Base-by-base conservation (phyloP, 192 early-diverging fungal genomes). In the Diversispora epigaea region DNA sequence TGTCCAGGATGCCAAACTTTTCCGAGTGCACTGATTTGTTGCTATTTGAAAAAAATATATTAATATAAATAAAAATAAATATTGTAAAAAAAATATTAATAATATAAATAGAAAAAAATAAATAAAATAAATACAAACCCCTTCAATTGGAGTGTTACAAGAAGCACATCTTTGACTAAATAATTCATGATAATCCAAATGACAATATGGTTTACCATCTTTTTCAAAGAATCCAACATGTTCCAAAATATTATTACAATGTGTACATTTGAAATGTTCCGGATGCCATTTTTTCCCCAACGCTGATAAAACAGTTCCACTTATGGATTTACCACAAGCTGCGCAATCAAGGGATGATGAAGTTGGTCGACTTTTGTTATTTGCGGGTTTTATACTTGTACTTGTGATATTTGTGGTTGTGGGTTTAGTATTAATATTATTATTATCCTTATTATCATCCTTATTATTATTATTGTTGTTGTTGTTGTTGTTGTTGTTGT, bases 251-350 rank as follows among this genome's bases (percentile, higher is more conserved):
- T 67, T 66, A 46, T 76, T 55, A 55, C 87, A 89, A 11, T 83
- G 17, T 45, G 55, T 73, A 63, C 87, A 89, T 0, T 77, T 78
- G 71, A 89, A 89, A 63, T 84, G 84, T 17, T 80, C 78, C 17
- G 85, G 75, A 68, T 89, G 87, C 87, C 87, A 89, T 46, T 79
- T 76, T 41, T 85, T 84, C n/a, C 80, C 81, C 79, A 85, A 79
- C 4, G 87, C 85, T 32, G 79, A 77, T 17, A 88, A 83, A 45
- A 82, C 78, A 44, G 72, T 79, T 0, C 84, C 86, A 9, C 73
- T 58, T 43, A 86, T 82, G 12, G 81, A 71, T 62, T 86, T 77
- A 15, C 80, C 70, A 54, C 86, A 87, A 21, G 81, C 82, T 0
- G 76, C 77, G 52, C 86, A 87, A 6, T 61, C 11, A 8, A 56